Base-by-base conservation (phyloP, 768 basidiomycete species). In the Agrocybe praecox region DNA sequence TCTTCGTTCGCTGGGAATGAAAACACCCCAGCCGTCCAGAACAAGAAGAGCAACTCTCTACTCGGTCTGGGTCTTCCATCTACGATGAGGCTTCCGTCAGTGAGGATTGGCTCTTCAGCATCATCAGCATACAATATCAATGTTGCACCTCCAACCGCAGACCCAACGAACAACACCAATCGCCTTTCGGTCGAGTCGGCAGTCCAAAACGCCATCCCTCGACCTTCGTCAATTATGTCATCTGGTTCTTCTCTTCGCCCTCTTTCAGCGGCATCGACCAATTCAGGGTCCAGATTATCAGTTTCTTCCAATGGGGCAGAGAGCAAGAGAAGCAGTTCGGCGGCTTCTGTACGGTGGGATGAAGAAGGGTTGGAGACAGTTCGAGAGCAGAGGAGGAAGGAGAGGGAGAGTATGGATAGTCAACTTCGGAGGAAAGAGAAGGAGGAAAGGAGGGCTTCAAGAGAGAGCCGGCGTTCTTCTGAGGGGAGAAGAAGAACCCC, bases 21-120 rank as follows among this genome's bases (percentile, higher is more conserved):
- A 1, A 76, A 74, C 24, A 75, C 77, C 2, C 74, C 81, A 0
- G 76, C 76, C n/a, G 0, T 80, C 77, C 87, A 84, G 80, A 89
- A 87, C 65, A 75, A 78, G 32, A 82, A 26, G 42, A 46, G 48
- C 29, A 23, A 81, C 29, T 83, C 52, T 15, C 52, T 86, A 50
- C 74, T 90, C 10, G 88, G 85, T 0, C 69, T 89, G 2, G 87
- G 87, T 0, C 60, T 88, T 15, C 87, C 88, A 0, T 83, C 84
- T 1, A 79, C 80, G 0, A 75, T 76, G 68, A 62, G 84, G 1
- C 58, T 85, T 0, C 81, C 77, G 1, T 72, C 67, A 3, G 70
- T 73, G 33, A 66, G 80, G 9, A 70, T 66, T 33, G 77, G 76
- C 1, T 77, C 76, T 0, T 76, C 70, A 5, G 72, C 76, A 1